A percentile compares a stretch with the other conserved stretches of the same genome.
phyloP scores from a whole-genome alignment of 768 basidiomycete species.

The Coprinellus micaceus region DNA sequence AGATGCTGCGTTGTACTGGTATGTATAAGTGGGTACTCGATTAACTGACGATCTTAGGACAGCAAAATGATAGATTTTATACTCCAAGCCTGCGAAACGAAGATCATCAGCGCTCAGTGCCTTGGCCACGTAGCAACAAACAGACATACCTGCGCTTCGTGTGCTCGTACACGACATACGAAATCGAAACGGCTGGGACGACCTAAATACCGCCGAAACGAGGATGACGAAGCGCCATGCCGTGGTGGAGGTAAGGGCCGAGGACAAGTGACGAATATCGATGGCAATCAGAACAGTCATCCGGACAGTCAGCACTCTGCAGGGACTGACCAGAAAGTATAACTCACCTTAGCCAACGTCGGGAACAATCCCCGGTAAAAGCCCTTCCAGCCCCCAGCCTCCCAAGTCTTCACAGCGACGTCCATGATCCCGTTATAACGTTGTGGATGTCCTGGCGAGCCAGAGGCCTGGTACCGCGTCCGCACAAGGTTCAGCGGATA shows the following conservation, averaged over 20 bases:
- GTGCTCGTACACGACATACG: constrained; percentile 91
- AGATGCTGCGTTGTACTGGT: neutral
- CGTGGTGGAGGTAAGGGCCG: constrained; percentile 1
- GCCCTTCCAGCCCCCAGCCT: constrained; percentile 86
- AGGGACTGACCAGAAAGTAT: neutral
- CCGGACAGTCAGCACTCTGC: neutral
- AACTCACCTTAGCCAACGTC: constrained; percentile 80
- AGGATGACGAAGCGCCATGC: constrained; percentile 7
- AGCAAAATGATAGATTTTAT: constrained; percentile 26
- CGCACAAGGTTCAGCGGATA: constrained; percentile 91
- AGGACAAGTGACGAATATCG: neutral
- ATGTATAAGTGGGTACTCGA: constrained; percentile 10
- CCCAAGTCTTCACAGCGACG: constrained; percentile 75
- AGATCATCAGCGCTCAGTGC: constrained; percentile 8
- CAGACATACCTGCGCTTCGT: constrained; percentile 76
- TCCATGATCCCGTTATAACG: constrained; percentile 86
- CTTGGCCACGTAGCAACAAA: neutral
- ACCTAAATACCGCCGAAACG: constrained; percentile 51
- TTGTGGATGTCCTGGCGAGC: constrained; percentile 92
- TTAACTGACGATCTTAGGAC: neutral
- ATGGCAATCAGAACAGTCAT: neutral
- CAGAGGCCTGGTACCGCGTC: constrained; percentile 93
- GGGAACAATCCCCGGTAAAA: constrained; percentile 93
- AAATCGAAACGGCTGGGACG: constrained; percentile 94
- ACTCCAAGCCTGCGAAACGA: constrained; percentile 52